These are phyloP conservation scores for Cryptococcus sp. DNA, from an alignment of 1,284 basidiomycete species.

Conservation along the genomic window DNA sequence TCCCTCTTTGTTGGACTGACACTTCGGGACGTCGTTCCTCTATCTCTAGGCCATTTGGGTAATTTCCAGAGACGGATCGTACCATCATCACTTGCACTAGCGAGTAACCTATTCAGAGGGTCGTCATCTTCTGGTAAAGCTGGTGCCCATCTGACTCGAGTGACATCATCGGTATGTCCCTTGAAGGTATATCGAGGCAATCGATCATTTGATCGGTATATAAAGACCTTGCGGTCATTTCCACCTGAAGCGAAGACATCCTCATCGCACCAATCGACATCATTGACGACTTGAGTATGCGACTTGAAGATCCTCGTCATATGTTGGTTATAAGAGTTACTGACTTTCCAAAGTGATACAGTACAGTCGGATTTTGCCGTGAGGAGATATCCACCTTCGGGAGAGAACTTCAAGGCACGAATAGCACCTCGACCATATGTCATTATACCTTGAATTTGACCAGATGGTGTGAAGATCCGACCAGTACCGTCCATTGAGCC, in stretches of 20 bases:
- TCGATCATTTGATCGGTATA: conserved; percentile 33
- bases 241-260: conserved; percentile 40
- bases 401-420: conserved; percentile 39
- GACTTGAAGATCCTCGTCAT: conserved; percentile 28
- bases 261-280: conserved; percentile 45
- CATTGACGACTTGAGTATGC: conserved; percentile 43
- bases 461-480: conserved; percentile 38
- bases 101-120: conserved; percentile 20
- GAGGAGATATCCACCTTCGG: conserved; percentile 32
- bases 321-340: conserved; percentile 17
- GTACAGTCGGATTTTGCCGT: conserved; percentile 35
- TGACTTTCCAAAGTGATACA: conserved; percentile 16
- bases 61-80: conserved; percentile 38
- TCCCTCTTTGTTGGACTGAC: conserved; percentile 1
- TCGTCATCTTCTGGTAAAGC: not conserved
- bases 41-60: conserved; percentile 28
- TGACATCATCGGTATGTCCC: conserved; percentile 43
- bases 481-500: conserved; percentile 35
- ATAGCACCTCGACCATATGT: conserved; percentile 36
- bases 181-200: conserved; percentile 35
- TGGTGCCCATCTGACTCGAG: conserved; percentile 36
- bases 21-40: conserved; percentile 14
- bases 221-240: conserved; percentile 39
- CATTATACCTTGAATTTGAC: conserved; percentile 40
- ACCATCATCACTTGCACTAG: conserved; percentile 39